A percentile compares a stretch with the other conserved stretches of the same genome.
Evolutionary conservation across 345 rosid genomes (phyloP).

Genomic region (Euphorbia pulcherrima): DNA sequence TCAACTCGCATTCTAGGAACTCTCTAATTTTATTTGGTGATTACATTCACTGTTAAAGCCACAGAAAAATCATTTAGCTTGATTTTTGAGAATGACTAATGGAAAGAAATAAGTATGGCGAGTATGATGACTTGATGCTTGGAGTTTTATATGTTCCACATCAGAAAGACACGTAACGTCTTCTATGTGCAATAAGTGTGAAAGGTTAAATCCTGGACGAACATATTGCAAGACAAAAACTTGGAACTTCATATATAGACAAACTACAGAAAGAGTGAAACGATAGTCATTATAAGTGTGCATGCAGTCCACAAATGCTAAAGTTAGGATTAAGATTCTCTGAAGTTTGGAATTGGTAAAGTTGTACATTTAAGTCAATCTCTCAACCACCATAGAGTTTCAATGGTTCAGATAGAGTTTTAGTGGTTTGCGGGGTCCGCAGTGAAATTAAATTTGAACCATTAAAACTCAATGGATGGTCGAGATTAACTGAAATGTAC

Average conservation of each 20-base stretch:
- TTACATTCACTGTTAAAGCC: not conserved
- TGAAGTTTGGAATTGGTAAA: too few species aligned
- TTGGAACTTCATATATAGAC: not conserved
- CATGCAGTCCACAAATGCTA: too few species aligned
- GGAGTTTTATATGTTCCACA: not conserved
- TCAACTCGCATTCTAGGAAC: not conserved
- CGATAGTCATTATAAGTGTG: not conserved
- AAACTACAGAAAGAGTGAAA: not conserved
- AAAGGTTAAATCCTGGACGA: not conserved
- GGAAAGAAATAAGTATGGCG: not conserved
- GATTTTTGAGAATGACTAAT: not conserved
- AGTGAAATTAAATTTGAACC: too few species aligned
- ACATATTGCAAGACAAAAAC: not conserved
- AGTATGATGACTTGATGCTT: not conserved
- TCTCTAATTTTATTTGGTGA: not conserved
- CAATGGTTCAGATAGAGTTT: too few species aligned
- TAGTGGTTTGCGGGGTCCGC: too few species aligned
- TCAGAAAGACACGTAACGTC: not conserved
- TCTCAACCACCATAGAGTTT: too few species aligned
- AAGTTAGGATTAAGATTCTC: too few species aligned
- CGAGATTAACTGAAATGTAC: too few species aligned
- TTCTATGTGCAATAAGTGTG: not conserved
- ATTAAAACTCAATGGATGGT: too few species aligned
- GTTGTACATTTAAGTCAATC: too few species aligned
- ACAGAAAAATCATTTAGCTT: not conserved